A percentile compares a stretch with the other conserved stretches of the same genome.
phyloP scores from a whole-genome alignment of 306 rosid species.

The Mucuna pruriens region DNA sequence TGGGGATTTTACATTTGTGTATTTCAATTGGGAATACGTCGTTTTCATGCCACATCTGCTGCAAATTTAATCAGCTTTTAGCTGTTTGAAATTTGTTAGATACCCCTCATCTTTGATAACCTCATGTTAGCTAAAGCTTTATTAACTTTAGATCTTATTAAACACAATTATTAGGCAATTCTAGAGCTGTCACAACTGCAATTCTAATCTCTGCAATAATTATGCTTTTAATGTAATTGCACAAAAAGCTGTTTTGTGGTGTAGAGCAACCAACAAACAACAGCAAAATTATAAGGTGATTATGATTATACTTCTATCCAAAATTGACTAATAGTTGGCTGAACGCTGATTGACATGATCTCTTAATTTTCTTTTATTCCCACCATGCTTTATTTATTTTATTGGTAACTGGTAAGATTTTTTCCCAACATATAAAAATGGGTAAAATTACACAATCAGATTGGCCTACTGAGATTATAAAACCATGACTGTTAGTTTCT shows the following conservation, averaged over 20 bases:
- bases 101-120: conserved; percentile 31
- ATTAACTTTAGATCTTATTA: conserved; percentile 33
- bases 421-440: not conserved
- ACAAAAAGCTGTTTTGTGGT: conserved; percentile 1
- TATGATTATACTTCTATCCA: conserved; percentile 30
- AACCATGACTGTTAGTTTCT: not conserved
- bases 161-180: conserved; percentile 41
- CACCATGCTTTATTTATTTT: not conserved
- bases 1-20: not conserved
- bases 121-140: conserved; percentile 41
- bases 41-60: conserved; percentile 39
- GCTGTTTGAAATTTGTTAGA: conserved; percentile 26
- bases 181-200: conserved; percentile 29
- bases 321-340: not conserved
- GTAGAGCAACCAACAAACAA: conserved; percentile 1
- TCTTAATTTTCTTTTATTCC: not conserved
- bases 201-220: conserved; percentile 32
- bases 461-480: conserved; percentile 1
- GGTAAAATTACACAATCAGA: not conserved
- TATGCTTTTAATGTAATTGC: conserved; percentile 7
- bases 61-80: conserved; percentile 27
- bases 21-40: conserved; percentile 31
- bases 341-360: not conserved
- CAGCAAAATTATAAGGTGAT: conserved; percentile 25
- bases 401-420: not conserved